These are phyloP conservation scores for Populus alba DNA, from an alignment of 345 rosid species.

Conservation along the genomic window DNA sequence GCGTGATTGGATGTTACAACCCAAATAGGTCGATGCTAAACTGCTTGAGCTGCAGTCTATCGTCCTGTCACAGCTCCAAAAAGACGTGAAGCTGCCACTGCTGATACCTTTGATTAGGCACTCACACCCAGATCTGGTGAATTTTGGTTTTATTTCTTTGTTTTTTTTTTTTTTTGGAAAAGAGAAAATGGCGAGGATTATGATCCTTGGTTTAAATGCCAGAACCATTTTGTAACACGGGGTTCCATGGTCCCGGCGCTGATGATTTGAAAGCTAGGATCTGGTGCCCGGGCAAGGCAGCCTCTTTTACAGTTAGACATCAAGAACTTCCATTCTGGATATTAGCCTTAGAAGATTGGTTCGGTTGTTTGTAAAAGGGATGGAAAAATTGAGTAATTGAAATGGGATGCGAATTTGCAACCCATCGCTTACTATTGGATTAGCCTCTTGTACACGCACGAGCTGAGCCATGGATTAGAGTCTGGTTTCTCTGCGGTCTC, in stretches of 20 bases:
- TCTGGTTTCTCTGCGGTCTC: no score
- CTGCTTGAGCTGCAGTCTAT: not conserved
- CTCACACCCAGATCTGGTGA: not conserved
- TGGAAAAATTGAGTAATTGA: slow-evolving; percentile 4
- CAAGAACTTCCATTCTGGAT: not conserved
- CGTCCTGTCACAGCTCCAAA: not conserved
- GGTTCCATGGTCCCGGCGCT: not conserved
- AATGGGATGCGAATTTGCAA: not conserved
- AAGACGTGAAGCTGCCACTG: slow-evolving; percentile 5
- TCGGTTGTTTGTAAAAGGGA: not conserved
- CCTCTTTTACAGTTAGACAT: slow-evolving; percentile 6
- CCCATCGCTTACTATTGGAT: not conserved
- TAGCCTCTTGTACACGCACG: no score
- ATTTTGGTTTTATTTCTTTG: not conserved
- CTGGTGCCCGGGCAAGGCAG: slow-evolving; percentile 2
- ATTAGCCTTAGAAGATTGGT: slow-evolving; percentile 6
- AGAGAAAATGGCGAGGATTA: not conserved
- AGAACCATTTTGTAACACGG: slow-evolving; percentile 17
- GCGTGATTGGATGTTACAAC: slow-evolving; percentile 29
- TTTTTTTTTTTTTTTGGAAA: not conserved
- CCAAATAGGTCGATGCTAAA: not conserved
- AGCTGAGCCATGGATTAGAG: no score
- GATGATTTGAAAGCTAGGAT: slow-evolving; percentile 6
- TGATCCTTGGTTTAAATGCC: not conserved
- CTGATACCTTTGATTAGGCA: not conserved